phyloP scores from a whole-genome alignment of 495 filamentous ascomycete genomes.

The Neurospora africana region DNA sequence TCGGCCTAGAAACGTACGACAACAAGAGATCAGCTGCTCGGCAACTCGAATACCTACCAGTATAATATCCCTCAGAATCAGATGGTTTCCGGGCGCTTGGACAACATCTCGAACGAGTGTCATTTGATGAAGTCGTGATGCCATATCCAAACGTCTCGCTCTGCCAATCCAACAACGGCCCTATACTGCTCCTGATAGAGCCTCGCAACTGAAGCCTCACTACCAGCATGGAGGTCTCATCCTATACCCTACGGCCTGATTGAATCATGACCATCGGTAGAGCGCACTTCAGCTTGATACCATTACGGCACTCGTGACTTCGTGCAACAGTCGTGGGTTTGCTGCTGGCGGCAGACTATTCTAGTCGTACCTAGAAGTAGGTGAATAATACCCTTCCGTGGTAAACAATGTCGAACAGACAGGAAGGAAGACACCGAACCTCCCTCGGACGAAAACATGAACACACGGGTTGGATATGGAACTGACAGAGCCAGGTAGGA shows the following conservation, averaged over 20 bases:
- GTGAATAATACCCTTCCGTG: background rate
- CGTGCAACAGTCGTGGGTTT: background rate
- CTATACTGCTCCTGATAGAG: background rate
- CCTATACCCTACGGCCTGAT: background rate
- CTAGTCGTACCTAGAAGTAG: background rate
- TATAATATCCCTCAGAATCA: background rate
- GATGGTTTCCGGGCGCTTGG: background rate
- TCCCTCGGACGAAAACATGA: background rate
- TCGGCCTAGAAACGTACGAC: background rate
- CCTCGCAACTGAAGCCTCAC: background rate
- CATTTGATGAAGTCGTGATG: background rate
- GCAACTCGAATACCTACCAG: background rate
- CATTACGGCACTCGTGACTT: background rate
- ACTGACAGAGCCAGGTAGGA: background rate
- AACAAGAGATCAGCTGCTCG: background rate
- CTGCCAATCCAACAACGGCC: background rate
- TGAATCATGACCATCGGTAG: background rate
- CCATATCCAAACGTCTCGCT: background rate
- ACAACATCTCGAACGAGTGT: background rate
- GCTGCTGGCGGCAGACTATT: background rate
- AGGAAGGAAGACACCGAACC: background rate
- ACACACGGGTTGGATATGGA: background rate
- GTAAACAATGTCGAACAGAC: background rate
- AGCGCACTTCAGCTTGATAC: background rate
- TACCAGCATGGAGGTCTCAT: background rate